Evolutionary conservation across 306 rosid genomes (phyloP).

Genomic region (Citrullus amarus): DNA sequence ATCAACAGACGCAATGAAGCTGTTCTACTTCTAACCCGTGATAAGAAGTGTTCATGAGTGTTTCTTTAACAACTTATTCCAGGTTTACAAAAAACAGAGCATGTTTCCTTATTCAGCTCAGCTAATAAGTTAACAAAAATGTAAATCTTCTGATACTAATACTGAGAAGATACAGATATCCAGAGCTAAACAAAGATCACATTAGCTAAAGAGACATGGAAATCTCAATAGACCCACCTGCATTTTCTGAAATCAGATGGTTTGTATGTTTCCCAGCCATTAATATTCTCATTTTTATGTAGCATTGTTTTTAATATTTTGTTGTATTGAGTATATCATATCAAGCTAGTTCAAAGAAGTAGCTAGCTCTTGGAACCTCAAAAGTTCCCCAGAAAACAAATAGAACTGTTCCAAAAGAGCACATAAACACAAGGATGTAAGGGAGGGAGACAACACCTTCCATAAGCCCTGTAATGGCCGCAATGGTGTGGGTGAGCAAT

Average conservation of each 20-base stretch:
- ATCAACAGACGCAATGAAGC: not conserved
- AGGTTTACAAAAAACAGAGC: not conserved
- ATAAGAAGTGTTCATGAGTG: not conserved
- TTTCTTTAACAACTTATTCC: not conserved
- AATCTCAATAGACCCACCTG: not conserved
- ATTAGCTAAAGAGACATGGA: not conserved
- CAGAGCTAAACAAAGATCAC: not conserved
- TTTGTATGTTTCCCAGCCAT: not conserved
- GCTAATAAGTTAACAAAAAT: not conserved
- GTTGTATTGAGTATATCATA: not conserved
- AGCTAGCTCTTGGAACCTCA: not conserved
- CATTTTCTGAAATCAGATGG: not conserved
- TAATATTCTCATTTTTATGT: not conserved
- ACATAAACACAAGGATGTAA: slow-evolving; percentile 11
- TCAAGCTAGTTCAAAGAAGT: not conserved
- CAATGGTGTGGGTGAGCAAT: slow-evolving; percentile 56
- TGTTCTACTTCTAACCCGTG: not conserved
- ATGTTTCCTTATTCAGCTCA: not conserved
- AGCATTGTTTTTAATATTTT: not conserved
- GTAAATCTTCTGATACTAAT: not conserved
- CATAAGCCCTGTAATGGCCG: slow-evolving; percentile 96
- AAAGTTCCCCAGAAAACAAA: not conserved
- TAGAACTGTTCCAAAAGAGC: not conserved
- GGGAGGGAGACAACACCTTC: slow-evolving; percentile 53
- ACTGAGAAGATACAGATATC: not conserved